These are phyloP conservation scores for Leccinum uliginosum DNA, from an alignment of 768 basidiomycete species.

Conservation along the genomic window DNA sequence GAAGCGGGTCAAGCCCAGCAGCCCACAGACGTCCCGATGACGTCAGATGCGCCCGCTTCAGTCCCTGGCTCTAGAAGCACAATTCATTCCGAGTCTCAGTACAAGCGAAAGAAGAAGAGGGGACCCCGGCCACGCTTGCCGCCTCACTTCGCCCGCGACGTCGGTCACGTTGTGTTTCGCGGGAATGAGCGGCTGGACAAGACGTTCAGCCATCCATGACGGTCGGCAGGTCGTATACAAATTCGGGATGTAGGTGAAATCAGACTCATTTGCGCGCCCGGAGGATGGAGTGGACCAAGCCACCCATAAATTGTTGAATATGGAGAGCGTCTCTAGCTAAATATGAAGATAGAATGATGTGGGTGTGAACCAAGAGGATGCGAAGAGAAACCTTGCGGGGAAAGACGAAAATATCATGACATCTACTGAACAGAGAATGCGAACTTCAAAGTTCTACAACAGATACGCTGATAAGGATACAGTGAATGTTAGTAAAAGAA, in stretches of 20 bases:
- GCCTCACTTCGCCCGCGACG: constrained; percentile 59
- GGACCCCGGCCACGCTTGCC: constrained; percentile 36
- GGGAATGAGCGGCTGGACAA: constrained; percentile 48
- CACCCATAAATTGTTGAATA: neutral
- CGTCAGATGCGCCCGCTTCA: neutral
- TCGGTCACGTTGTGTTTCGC: constrained; percentile 63
- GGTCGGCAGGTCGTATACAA: neutral
- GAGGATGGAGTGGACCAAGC: neutral
- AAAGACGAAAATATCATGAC: neutral
- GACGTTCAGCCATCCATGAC: neutral
- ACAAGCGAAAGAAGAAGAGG: constrained; percentile 17
- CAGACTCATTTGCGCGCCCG: neutral
- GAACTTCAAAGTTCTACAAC: constrained; percentile 13
- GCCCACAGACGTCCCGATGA: neutral
- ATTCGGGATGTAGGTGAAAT: neutral
- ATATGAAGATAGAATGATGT: neutral
- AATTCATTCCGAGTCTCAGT: neutral
- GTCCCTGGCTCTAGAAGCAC: neutral
- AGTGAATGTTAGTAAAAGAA: constrained; percentile 17
- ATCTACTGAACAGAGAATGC: neutral
- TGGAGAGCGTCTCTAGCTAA: neutral
- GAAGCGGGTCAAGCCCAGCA: neutral
- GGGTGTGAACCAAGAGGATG: constrained; percentile 1
- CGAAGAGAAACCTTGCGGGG: neutral
- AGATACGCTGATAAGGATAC: constrained; percentile 15